phyloP scores from a whole-genome alignment of 2,329 filamentous ascomycete species.

The Xylaria multiplex region DNA sequence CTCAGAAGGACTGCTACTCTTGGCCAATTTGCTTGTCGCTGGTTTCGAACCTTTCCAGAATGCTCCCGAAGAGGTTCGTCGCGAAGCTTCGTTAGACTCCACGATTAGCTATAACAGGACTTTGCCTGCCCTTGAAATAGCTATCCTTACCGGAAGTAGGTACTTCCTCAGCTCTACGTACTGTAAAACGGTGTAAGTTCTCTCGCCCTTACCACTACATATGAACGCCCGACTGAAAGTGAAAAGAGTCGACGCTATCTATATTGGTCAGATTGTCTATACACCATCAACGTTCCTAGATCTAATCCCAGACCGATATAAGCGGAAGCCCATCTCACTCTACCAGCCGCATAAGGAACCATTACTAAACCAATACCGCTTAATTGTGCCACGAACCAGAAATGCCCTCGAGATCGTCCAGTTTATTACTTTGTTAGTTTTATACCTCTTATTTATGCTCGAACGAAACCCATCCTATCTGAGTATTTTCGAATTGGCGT shows the following conservation, averaged over 20 bases:
- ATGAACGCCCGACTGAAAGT: constrained; percentile 30
- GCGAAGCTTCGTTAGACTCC: constrained; percentile 63
- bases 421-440: constrained; percentile 72
- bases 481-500: constrained; percentile 70
- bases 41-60: constrained; percentile 89
- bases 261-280: constrained; percentile 82
- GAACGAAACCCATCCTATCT: constrained; percentile 68
- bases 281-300: constrained; percentile 84
- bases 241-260: constrained; percentile 77
- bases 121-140: constrained; percentile 81
- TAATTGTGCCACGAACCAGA: constrained; percentile 82
- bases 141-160: constrained; percentile 85
- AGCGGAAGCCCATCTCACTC: constrained; percentile 81
- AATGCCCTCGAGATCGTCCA: constrained; percentile 80
- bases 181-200: constrained; percentile 75
- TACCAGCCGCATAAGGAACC: constrained; percentile 82
- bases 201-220: neutral
- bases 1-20: constrained; percentile 73
- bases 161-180: constrained; percentile 79
- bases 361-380: constrained; percentile 83
- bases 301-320: constrained; percentile 87
- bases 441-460: constrained; percentile 80
- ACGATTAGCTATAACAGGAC: constrained; percentile 65
- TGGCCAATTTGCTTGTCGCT: constrained; percentile 83
- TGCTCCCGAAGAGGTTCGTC: constrained; percentile 73